Evolutionary conservation across 169 alveolate species (phyloP).

Genomic region (Plasmodium billcollinsi): DNA sequence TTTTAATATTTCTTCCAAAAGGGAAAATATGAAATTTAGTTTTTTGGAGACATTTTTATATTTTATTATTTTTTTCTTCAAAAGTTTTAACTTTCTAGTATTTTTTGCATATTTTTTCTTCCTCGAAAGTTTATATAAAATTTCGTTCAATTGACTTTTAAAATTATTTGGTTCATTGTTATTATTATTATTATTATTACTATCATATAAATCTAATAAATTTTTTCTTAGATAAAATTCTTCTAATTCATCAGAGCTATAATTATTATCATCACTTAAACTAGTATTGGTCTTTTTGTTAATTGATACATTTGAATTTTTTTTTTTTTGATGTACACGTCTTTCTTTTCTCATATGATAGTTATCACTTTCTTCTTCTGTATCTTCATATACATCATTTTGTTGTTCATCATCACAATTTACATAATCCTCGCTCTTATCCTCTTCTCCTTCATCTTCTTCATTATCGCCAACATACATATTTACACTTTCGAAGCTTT

Average conservation of each 20-base stretch:
- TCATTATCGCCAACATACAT: not conserved
- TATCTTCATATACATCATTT: too few relatives aligned
- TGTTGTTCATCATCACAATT: too few relatives aligned
- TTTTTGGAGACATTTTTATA: slow-evolving; percentile 71
- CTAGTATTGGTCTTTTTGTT: slow-evolving; percentile 18
- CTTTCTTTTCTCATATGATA: too few relatives aligned
- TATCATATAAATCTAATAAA: slow-evolving; percentile 35
- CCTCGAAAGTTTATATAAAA: slow-evolving; percentile 49
- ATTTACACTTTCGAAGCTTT: slow-evolving; percentile 45
- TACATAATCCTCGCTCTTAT: too few relatives aligned
- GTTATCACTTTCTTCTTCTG: too few relatives aligned
- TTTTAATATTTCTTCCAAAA: slow-evolving; percentile 77
- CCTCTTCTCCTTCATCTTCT: not conserved
- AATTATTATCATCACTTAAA: slow-evolving; percentile 11
- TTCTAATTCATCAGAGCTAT: slow-evolving; percentile 69
- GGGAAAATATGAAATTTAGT: slow-evolving; percentile 63
- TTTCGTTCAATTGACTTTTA: slow-evolving; percentile 44
- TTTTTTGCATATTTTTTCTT: slow-evolving; percentile 53
- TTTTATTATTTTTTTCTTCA: slow-evolving; percentile 47
- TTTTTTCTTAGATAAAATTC: slow-evolving; percentile 71
- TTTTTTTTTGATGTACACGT: not conserved
- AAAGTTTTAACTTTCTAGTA: slow-evolving; percentile 49
- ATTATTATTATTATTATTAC: not conserved
- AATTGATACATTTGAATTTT: not conserved
- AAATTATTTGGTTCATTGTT: slow-evolving; percentile 31